Conservation (phyloP, 495 filamentous ascomycete genomes). For the Pyrenula aspistea region DNA sequence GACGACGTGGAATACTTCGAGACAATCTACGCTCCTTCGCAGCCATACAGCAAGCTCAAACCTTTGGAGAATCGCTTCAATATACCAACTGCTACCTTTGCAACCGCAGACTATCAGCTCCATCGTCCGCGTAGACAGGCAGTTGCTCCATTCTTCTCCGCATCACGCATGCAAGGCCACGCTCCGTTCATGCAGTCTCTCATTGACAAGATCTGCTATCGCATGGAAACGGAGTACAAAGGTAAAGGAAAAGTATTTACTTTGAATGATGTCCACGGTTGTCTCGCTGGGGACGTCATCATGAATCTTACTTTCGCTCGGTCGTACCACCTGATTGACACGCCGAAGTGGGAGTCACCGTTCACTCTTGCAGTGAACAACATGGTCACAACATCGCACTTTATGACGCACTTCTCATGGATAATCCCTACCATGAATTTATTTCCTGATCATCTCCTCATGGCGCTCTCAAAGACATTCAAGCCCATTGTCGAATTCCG, state of each 20-base stretch:
- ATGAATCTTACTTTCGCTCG: constrained; percentile 18
- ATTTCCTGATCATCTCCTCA: not conserved
- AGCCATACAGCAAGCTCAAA: constrained; percentile 9
- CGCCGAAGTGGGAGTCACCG: constrained; percentile 18
- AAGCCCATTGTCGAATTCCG: not conserved
- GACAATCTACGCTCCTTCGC: constrained; percentile 10
- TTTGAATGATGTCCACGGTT: constrained; percentile 22
- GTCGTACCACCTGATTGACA: constrained; percentile 20
- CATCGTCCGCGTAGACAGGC: constrained; percentile 17
- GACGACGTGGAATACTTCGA: constrained; percentile 17
- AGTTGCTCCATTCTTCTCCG: constrained; percentile 22
- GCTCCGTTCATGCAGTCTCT: constrained; percentile 19
- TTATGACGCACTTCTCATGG: constrained; percentile 4
- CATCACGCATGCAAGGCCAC: constrained; percentile 13
- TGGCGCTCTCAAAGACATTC: not conserved
- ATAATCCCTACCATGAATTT: not conserved
- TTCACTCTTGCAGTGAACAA: constrained; percentile 18
- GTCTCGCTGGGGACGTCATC: constrained; percentile 28
- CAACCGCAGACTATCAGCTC: constrained; percentile 10
- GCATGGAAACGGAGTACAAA: constrained; percentile 17
- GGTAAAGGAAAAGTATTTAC: constrained; percentile 15
- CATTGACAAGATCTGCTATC: constrained; percentile 20
- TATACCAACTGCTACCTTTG: constrained; percentile 5
- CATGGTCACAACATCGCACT: constrained; percentile 11
- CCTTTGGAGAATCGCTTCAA: constrained; percentile 7